A percentile compares a stretch with the other conserved stretches of the same genome.
Evolutionary conservation across 768 basidiomycete species (phyloP).

Genomic region (Galerina marginata): DNA sequence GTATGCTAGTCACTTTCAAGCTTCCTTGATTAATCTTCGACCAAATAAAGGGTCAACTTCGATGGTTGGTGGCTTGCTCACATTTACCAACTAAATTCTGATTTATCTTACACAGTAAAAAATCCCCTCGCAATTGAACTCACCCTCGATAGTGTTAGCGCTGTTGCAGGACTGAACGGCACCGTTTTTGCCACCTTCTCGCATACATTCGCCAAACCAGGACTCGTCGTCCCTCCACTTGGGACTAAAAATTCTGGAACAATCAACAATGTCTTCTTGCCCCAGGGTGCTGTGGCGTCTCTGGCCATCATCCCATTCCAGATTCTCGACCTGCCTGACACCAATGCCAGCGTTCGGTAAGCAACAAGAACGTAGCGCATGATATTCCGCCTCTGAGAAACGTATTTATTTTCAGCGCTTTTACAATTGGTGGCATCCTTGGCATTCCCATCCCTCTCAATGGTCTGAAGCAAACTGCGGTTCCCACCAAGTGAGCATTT

Average conservation of each 20-base stretch:
- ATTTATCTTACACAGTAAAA: slow-evolving; percentile 30
- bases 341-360: slow-evolving; percentile 45
- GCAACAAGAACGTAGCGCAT: slow-evolving; percentile 5
- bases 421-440: slow-evolving; percentile 35
- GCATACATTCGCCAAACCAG: slow-evolving; percentile 57
- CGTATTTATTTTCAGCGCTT: slow-evolving; percentile 28
- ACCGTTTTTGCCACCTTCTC: slow-evolving; percentile 63
- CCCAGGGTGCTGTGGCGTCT: slow-evolving; percentile 53
- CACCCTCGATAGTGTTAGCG: slow-evolving; percentile 46
- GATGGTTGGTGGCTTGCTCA: slow-evolving; percentile 30
- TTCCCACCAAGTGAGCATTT: slow-evolving; percentile 41
- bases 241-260: slow-evolving; percentile 62
- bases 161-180: slow-evolving; percentile 55
- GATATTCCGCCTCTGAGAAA: neutral
- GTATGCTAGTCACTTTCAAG: slow-evolving; percentile 7
- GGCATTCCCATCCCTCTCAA: slow-evolving; percentile 41
- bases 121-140: slow-evolving; percentile 53
- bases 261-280: slow-evolving; percentile 61
- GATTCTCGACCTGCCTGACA: slow-evolving; percentile 53
- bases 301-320: slow-evolving; percentile 61
- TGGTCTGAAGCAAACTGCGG: slow-evolving; percentile 39
- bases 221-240: slow-evolving; percentile 55
- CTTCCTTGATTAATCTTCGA: neutral
- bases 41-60: slow-evolving; percentile 38
- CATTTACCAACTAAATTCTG: neutral